Percentiles rank a stretch among this genome's conserved stretches.
These are phyloP conservation scores for Clarireedia homoeocarpa DNA, from an alignment of 2,329 filamentous ascomycete genomes.

Conservation along the genomic window DNA sequence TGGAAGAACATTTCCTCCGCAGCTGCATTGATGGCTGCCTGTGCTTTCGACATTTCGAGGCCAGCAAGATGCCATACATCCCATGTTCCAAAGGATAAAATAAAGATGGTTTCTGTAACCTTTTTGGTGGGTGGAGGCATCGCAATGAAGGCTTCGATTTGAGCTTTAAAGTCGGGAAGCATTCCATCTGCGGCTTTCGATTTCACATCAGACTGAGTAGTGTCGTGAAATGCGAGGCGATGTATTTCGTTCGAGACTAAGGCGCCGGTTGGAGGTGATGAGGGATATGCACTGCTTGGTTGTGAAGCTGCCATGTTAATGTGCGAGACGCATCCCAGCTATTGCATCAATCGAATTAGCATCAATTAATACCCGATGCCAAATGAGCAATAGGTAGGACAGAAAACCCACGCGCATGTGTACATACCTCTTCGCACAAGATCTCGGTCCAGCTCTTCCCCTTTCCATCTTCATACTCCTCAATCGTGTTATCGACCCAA, in stretches of 20 bases:
- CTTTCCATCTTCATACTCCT: conserved; percentile 9
- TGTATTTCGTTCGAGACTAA: conserved; percentile 21
- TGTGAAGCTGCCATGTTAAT: conserved; percentile 25
- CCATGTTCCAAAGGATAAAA: conserved; percentile 29
- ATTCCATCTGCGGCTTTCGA: not conserved
- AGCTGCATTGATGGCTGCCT: conserved; percentile 15
- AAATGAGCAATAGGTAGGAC: not conserved
- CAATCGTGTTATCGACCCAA: conserved; percentile 24
- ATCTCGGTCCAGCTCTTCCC: conserved; percentile 25
- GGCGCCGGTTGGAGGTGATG: conserved; percentile 19
- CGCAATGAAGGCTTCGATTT: conserved; percentile 23
- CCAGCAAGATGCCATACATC: conserved; percentile 26
- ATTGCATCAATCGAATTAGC: not conserved
- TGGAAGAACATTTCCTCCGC: conserved; percentile 23
- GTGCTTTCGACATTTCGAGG: conserved; percentile 14
- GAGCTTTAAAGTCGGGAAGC: conserved; percentile 24
- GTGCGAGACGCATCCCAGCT: conserved; percentile 27
- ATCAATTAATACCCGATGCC: not conserved
- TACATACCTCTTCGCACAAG: conserved; percentile 26
- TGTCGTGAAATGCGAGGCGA: not conserved
- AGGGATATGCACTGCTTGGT: conserved; percentile 15
- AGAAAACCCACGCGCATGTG: not conserved
- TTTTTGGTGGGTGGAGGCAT: conserved; percentile 12
- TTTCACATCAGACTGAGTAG: not conserved
- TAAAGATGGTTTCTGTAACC: conserved; percentile 22